These are phyloP conservation scores for Penicillium nordicum DNA, from an alignment of 2,329 filamentous ascomycete genomes.

Conservation along the genomic window DNA sequence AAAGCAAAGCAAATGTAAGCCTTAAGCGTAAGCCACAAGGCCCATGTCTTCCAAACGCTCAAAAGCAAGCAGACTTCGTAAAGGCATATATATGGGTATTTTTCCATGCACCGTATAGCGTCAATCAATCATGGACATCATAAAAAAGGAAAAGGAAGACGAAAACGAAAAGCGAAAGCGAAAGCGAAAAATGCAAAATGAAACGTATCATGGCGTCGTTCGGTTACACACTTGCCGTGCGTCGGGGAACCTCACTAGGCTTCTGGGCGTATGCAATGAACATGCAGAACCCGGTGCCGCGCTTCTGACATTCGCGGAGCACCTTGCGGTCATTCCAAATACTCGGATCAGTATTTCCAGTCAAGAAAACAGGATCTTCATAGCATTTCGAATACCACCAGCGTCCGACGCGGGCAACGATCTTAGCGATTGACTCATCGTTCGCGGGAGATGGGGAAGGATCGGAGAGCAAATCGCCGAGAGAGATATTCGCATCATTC, in stretches of 20 bases:
- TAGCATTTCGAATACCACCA: constrained; percentile 98
- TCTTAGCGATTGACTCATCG: constrained; percentile 84
- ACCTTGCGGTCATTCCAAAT: constrained; percentile 77
- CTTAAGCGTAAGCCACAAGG: background rate
- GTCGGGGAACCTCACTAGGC: constrained; percentile 50
- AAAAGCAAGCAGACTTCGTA: constrained; percentile 5
- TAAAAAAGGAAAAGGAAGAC: constrained; percentile 13
- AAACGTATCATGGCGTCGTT: constrained; percentile 10
- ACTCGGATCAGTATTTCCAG: constrained; percentile 52
- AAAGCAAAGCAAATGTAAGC: constrained; percentile 10
- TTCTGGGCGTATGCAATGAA: constrained; percentile 89
- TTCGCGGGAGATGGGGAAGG: constrained; percentile 64
- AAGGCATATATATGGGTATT: constrained; percentile 9
- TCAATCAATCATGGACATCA: constrained; percentile 11
- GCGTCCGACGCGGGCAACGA: constrained; percentile 84
- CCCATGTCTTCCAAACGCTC: background rate
- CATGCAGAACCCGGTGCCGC: constrained; percentile 82
- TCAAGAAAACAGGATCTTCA: constrained; percentile 61
- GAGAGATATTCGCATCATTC: constrained; percentile 42
- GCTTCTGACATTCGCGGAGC: constrained; percentile 79
- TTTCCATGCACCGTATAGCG: constrained; percentile 9
- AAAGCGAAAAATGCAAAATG: background rate
- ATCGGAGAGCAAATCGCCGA: constrained; percentile 71
- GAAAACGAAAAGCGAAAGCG: too few relatives aligned
- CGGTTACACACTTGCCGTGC: constrained; percentile 45